Percentiles rank a stretch among this genome's conserved stretches.
phyloP scores from a whole-genome alignment of 768 basidiomycete genomes.

The Thelephora ganbajun region DNA sequence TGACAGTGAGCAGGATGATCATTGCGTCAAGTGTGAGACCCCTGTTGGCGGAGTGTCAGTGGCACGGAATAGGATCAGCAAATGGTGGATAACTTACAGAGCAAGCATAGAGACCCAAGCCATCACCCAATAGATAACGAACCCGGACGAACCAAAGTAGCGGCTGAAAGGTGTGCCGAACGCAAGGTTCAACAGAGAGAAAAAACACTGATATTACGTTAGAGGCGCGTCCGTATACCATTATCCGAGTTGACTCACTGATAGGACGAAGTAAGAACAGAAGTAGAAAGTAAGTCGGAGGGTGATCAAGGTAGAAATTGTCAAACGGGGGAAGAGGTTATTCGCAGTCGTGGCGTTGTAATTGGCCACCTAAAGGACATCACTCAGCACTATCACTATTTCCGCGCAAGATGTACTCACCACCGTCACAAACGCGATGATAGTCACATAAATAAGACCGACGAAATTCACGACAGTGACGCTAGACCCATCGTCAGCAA shows the following conservation, averaged over 20 bases:
- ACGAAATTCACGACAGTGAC: conserved; percentile 18
- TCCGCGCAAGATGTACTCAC: background rate
- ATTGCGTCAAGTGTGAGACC: conserved; percentile 50
- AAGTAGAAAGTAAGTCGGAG: conserved; percentile 24
- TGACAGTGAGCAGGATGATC: conserved; percentile 37
- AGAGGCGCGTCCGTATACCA: background rate
- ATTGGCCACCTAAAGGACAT: background rate
- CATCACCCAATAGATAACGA: conserved; percentile 57
- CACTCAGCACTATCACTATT: too few relatives aligned
- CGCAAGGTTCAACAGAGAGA: conserved; percentile 42
- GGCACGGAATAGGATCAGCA: background rate
- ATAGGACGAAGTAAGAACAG: conserved; percentile 21
- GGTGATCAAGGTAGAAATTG: conserved; percentile 22
- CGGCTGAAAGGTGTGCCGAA: conserved; percentile 44
- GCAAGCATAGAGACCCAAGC: conserved; percentile 44
- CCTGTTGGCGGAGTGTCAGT: conserved; percentile 18
- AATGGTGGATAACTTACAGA: conserved; percentile 23
- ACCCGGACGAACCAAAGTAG: conserved; percentile 31
- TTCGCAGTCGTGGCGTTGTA: conserved; percentile 10
- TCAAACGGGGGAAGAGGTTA: conserved; percentile 25
- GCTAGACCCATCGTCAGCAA: conserved; percentile 5
- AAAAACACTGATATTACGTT: conserved; percentile 28
- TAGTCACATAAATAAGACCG: conserved; percentile 19
- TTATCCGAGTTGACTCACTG: conserved; percentile 4
- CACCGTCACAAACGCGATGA: conserved; percentile 11